Evolutionary conservation across 78 protist genomes (phyloP), one percentile per base, ranked within the genome.

Genomic region (Planoprotostelium fungivorum): DNA sequence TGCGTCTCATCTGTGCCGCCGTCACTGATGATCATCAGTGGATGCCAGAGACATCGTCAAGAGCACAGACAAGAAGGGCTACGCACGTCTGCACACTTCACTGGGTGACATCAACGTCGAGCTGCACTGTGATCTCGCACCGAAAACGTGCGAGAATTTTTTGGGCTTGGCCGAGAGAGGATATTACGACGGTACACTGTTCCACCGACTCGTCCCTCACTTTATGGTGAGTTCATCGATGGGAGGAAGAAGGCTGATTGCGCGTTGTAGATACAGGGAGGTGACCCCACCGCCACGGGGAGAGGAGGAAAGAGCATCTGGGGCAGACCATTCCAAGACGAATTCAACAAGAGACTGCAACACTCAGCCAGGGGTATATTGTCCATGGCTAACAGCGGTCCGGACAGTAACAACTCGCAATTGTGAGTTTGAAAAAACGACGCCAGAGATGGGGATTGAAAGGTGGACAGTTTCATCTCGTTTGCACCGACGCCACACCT

Each of bases 121-220:
- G 37, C 88, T 96, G 63, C 91, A 92, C 92, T 95, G 97, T 35
- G 91, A 94, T n/a, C 0, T 91, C 0, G 96, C 89, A 16, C 99
- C 99, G 1, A 93, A 89, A 73, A 89, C 99, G 0, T 96, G 97
- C 83, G 93, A 94, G 36, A 97, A 97, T 90, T 97, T 97, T 38
- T 1, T 93, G 34, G 63, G 0, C 89, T 95, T 91, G 1, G 84
- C 92, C 34, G 73, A 37, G 34, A 1, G 10, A 0, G 94, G 95
- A 38, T 94, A 97, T 86, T 97, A 97, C 88, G 38, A 95, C 87
- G 89, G 86, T 37, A 88, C 91, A 0, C 34, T 31, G 1, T 97
- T 97, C 87, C 99, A 97, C 92, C 90, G 99, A 9, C 34, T 86
- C 89, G 96, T 97, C 63, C 84, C 84, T 34, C 84, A 92, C 63